Evolutionary conservation across 345 rosid species (phyloP), one percentile per base, ranked within the genome.

Genomic region (Euphorbia tirucalli): DNA sequence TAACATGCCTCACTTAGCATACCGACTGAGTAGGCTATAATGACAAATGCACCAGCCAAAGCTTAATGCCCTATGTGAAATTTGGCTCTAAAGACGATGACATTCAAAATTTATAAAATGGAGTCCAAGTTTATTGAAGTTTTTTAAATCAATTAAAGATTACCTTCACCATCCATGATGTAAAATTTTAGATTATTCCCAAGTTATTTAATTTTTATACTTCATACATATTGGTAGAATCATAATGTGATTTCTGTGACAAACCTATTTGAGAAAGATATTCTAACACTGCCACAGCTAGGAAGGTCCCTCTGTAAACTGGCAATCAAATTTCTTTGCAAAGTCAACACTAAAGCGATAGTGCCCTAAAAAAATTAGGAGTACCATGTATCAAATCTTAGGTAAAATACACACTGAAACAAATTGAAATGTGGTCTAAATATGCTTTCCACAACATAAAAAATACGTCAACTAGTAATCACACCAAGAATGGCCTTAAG

Each of bases 1-100:
- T 85, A 95, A 87, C 98, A 92, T 66, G 90, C 96, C 81, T 95
- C 99, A 46, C 99, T 95, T 72, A 95, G 84, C 82, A 85, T 76
- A 74, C 97, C 90, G 77, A 95, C 89, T 60, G 99, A 95, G 85
- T 92, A 97, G 41, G 99, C 96, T 16, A 97, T 89, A 71, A 95
- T 79, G 67, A 95, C 88, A 82, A 95, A 95, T 65, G 99, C 93
- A 89, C 90, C 97, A 19, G 91, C 99, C 99, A 97, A 95, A 58
- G 99, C 99, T 81, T 90, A 81, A 83, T 95, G 91, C 41, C 98
- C 98, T 90, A 86, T 85, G 31, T 90, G 88, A 96, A 94, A 82
- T 90, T 82, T 74, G 99, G 96, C 71, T 89, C 97, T 95, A 86
- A 57, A 86, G 44, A 65, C 35, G 18, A 66, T 49, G 63, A 79